Evolutionary conservation across 2,329 filamentous ascomycete genomes (phyloP), one percentile per base, ranked within the genome.

Genomic region (Chaetomiaceae sp.): DNA sequence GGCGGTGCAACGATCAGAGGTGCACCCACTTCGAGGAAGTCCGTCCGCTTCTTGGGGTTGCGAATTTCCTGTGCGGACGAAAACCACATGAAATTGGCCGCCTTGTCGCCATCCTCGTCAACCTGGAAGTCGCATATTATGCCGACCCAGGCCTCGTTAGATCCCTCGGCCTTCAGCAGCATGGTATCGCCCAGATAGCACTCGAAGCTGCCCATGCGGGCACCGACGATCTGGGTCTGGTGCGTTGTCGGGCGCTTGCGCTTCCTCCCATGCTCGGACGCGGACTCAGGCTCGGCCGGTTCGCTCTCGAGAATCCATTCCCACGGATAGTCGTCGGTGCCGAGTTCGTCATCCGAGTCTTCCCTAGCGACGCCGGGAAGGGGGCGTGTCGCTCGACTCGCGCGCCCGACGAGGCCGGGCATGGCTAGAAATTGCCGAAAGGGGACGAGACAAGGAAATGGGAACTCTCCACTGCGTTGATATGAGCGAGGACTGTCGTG

Each of bases 81-180:
- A 62, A 98, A 96, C 93, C 93, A 98, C 76, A 96, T 84, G 61
- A 98, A 93, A 52, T 84, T 86, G 45, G 86, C 91, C 20, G 83
- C 81, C 72, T 88, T 96, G 35, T 85, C 78, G 3, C 81, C 83
- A 11, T 85, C 82, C 17, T 85, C 82, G 26, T 83, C 79, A 37
- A 91, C 82, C 32, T 83, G 63, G 56, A 98, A 95, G 35, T 87
- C 83, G 58, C 84, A 85, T 42, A 96, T 84, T 51, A 98, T 81
- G 27, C 88, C 93, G 3, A 94, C 86, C 90, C 93, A 98, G 10
- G 89, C 86, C 59, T 94, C 88, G 54, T 88, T 88, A 33, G 80
- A 78, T 4, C 87, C 88, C 32, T 94, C 88, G 1, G 90, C 88
- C 65, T 95, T 94, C 45, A 98, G 74, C 33, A 97, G 73, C 29